These are phyloP conservation scores for Sordaria brevicollis DNA, from an alignment of 495 filamentous ascomycete genomes.

Conservation along the genomic window DNA sequence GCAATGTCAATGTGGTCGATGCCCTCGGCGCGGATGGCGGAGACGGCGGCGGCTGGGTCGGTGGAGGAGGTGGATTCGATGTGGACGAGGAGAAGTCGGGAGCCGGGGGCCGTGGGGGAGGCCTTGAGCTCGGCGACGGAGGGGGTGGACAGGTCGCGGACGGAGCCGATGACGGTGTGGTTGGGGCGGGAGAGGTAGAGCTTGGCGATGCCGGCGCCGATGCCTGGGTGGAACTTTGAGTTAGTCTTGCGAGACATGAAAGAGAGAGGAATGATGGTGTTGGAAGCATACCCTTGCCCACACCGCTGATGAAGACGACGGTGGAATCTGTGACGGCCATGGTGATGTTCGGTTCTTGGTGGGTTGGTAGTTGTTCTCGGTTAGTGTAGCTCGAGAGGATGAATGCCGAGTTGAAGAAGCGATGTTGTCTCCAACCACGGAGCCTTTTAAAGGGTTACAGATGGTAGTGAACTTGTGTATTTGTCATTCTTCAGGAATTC, in stretches of 20 bases:
- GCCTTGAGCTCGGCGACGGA: conserved; percentile 8
- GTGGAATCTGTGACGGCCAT: conserved; percentile 1
- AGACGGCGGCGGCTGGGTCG: conserved; percentile 5
- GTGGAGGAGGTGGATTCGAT: conserved; percentile 5
- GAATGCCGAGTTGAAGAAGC: background rate
- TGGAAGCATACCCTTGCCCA: conserved; percentile 3
- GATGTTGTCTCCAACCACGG: background rate
- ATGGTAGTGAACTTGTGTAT: background rate
- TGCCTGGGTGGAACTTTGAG: conserved; percentile 1
- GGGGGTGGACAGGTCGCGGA: conserved; percentile 7
- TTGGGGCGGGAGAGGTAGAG: conserved; percentile 16
- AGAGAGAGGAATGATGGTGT: background rate
- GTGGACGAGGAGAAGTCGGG: conserved; percentile 10
- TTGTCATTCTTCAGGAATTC: background rate
- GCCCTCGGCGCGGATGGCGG: background rate
- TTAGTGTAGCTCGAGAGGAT: background rate
- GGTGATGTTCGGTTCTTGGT: background rate
- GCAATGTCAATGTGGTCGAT: conserved; percentile 14
- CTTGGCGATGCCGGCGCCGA: conserved; percentile 10
- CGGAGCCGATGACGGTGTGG: conserved; percentile 19
- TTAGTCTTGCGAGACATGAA: background rate
- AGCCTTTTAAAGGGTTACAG: background rate
- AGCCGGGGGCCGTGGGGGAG: conserved; percentile 2
- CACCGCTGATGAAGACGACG: conserved; percentile 11
- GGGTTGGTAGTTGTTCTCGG: background rate